Conservation (phyloP, 352 stramenopile species). For the Phytophthora melonis region DNA sequence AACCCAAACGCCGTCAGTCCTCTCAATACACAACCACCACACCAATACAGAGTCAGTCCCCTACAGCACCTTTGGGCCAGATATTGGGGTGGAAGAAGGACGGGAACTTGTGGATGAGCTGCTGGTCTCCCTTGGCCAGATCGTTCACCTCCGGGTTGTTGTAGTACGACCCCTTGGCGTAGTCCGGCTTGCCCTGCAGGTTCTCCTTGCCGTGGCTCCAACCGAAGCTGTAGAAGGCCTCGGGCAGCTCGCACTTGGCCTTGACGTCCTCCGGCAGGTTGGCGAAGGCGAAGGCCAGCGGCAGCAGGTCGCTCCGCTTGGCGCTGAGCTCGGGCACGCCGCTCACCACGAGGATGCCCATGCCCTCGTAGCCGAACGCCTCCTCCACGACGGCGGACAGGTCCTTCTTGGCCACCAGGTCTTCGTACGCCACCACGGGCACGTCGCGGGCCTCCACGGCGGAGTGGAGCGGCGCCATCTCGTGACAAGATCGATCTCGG, state of each 20-base stretch:
- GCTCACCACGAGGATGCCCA: conserved; percentile 91
- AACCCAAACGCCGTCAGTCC: not conserved
- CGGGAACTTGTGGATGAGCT: conserved; percentile 83
- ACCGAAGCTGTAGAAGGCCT: conserved; percentile 95
- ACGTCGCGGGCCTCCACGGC: conserved; percentile 53
- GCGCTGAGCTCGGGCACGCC: conserved; percentile 85
- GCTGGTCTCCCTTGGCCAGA: conserved; percentile 75
- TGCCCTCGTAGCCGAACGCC: conserved; percentile 91
- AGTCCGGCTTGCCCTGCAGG: conserved; percentile 92
- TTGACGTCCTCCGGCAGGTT: conserved; percentile 86
- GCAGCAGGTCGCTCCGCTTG: conserved; percentile 81
- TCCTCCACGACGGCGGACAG: conserved; percentile 65
- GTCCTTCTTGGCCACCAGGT: conserved; percentile 58
- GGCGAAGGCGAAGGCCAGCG: conserved; percentile 87
- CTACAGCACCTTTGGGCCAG: conserved; percentile 73
- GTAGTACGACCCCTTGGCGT: conserved; percentile 97
- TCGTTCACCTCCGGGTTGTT: conserved; percentile 96
- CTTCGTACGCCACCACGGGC: conserved; percentile 68
- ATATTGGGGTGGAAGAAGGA: conserved; percentile 96
- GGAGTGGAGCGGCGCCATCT: conserved; percentile 26
- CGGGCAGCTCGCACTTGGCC: conserved; percentile 82
- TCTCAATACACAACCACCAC: not conserved
- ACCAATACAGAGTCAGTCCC: not conserved
- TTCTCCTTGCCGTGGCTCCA: conserved; percentile 98
- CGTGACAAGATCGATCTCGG: not conserved